These are phyloP conservation scores for Globisporangium polare DNA, from an alignment of 352 stramenopile species.

Conservation along the genomic window DNA sequence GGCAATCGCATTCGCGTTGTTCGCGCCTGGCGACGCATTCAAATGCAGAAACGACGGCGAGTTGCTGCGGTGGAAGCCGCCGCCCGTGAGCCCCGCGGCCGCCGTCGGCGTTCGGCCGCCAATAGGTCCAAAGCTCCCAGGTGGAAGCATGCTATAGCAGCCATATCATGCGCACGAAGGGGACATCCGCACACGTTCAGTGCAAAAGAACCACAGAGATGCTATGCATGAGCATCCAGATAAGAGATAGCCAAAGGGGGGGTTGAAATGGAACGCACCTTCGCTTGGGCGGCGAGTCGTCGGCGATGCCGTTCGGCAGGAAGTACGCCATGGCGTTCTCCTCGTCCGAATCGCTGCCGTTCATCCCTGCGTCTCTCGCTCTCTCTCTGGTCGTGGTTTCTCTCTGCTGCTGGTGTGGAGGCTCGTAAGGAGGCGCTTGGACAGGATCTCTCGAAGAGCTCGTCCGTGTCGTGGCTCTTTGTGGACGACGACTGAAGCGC, in stretches of 20 bases:
- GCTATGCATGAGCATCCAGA: background rate
- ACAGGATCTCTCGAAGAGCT: background rate
- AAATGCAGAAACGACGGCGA: conserved; percentile 15
- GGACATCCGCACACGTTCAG: background rate
- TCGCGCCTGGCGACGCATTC: background rate
- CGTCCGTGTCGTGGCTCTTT: background rate
- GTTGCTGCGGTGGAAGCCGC: conserved; percentile 14
- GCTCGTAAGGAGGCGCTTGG: background rate
- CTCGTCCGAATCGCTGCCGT: conserved; percentile 44
- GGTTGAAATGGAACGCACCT: conserved; percentile 26
- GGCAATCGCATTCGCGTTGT: background rate
- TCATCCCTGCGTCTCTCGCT: conserved; percentile 3
- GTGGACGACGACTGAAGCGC: background rate
- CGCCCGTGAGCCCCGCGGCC: background rate
- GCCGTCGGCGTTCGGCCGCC: conserved; percentile 24
- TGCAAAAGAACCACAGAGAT: background rate
- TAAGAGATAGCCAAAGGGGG: background rate
- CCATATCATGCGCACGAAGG: background rate
- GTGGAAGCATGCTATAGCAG: conserved; percentile 5
- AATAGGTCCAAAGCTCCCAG: conserved; percentile 44
- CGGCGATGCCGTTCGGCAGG: conserved; percentile 77
- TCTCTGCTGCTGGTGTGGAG: background rate
- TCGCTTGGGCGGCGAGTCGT: conserved; percentile 73
- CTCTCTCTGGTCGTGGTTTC: background rate
- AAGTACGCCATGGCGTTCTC: conserved; percentile 76